Evolutionary conservation across 75 land plant species (phyloP).

Genomic region (Isoetes taiwanensis): DNA sequence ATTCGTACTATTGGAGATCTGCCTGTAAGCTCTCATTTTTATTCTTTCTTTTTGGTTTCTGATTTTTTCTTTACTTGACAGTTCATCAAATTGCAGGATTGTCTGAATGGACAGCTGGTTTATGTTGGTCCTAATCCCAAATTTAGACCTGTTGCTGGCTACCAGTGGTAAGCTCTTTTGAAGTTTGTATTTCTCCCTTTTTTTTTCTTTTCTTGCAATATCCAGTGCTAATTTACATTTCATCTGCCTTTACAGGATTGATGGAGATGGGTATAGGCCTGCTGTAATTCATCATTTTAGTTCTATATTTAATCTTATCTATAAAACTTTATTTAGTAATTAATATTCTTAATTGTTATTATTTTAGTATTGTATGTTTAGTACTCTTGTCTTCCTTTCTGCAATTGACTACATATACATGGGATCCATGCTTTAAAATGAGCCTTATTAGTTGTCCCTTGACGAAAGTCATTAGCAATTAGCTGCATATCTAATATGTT

Average conservation of each 20-base stretch:
- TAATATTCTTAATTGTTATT: too few relatives aligned
- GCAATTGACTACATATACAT: background rate
- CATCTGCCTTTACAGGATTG: conserved; percentile 29
- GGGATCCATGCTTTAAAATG: background rate
- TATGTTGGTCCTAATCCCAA: conserved; percentile 82
- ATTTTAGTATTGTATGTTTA: background rate
- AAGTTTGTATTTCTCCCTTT: too few relatives aligned
- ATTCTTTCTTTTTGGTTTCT: too few relatives aligned
- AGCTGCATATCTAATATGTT: background rate
- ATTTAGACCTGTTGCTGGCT: conserved; percentile 68
- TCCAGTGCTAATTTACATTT: too few relatives aligned
- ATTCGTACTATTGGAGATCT: conserved; percentile 10
- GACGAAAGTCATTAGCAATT: background rate
- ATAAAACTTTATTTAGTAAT: background rate
- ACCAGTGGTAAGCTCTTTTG: conserved; percentile 86
- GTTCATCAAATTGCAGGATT: conserved; percentile 63
- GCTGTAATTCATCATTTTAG: background rate
- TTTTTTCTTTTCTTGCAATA: too few relatives aligned
- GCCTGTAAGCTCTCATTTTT: conserved; percentile 16
- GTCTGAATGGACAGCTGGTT: conserved; percentile 88
- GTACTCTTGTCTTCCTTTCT: background rate
- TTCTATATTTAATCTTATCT: background rate
- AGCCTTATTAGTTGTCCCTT: background rate
- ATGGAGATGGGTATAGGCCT: conserved; percentile 17
- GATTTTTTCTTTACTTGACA: too few relatives aligned